Conservation (phyloP, 2,329 filamentous ascomycete genomes). For the Xylariaceae sp. region DNA sequence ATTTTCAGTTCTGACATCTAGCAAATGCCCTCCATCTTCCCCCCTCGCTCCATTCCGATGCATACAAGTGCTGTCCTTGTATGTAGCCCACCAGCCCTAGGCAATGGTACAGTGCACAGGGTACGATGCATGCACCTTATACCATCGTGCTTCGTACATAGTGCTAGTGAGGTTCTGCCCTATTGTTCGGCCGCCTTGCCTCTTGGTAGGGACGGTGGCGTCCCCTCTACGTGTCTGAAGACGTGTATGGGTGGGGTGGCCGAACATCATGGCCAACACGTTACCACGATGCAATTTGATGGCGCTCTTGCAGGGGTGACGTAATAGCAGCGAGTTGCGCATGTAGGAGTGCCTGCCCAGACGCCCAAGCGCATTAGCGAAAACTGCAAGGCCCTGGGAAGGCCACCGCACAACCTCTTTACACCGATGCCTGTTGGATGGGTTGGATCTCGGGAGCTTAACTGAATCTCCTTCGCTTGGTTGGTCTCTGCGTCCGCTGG, state of each 20-base stretch:
- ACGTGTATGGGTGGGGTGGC: not conserved
- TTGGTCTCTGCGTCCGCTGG: slow-evolving; percentile 1
- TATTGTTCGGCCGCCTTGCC: not conserved
- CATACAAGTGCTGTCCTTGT: slow-evolving; percentile 11
- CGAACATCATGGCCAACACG: not conserved
- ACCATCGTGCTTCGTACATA: not conserved
- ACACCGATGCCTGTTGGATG: slow-evolving; percentile 1
- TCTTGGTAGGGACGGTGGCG: not conserved
- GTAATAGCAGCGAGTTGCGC: slow-evolving; percentile 18
- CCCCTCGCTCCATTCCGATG: slow-evolving; percentile 19
- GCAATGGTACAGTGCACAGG: slow-evolving; percentile 4
- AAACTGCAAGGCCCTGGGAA: slow-evolving; percentile 2
- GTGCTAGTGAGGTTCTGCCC: not conserved
- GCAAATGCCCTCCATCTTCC: not conserved
- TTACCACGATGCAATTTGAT: slow-evolving; percentile 1
- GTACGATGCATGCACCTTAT: slow-evolving; percentile 7
- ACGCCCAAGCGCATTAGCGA: slow-evolving; percentile 16
- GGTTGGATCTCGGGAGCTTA: slow-evolving; percentile 21
- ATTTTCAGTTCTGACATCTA: not conserved
- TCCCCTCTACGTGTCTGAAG: not conserved
- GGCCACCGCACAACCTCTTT: not conserved
- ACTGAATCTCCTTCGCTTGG: slow-evolving; percentile 6
- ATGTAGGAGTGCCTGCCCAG: slow-evolving; percentile 2
- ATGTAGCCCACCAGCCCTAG: slow-evolving; percentile 8
- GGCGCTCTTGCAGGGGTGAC: slow-evolving; percentile 21